A percentile compares a stretch with the other conserved stretches of the same genome.
Conservation (phyloP, 352 stramenopile species). For the Globisporangium abappressorium region DNA sequence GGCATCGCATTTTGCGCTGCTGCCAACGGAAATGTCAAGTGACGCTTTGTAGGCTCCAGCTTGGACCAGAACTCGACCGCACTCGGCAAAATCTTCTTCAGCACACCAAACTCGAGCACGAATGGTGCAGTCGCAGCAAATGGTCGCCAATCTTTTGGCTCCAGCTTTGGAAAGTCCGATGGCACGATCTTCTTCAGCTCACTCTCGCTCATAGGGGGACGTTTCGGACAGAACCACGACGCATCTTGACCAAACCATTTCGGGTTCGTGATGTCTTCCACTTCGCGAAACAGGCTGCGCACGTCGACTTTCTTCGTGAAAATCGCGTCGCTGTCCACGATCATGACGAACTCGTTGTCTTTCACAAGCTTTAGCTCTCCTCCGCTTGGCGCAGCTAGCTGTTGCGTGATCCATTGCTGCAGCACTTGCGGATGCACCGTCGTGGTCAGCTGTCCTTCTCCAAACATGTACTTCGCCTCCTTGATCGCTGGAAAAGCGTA, state of each 20-base stretch:
- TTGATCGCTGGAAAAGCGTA: slow-evolving; percentile 40
- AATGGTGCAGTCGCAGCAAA: slow-evolving; percentile 74
- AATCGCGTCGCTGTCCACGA: slow-evolving; percentile 77
- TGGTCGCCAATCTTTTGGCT: slow-evolving; percentile 63
- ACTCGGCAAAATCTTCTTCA: slow-evolving; percentile 47
- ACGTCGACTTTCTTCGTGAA: slow-evolving; percentile 82
- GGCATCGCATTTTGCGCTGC: slow-evolving; percentile 48
- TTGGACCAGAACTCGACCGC: slow-evolving; percentile 51
- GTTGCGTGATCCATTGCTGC: slow-evolving; percentile 49
- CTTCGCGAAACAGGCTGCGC: slow-evolving; percentile 61
- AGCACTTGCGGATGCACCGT: slow-evolving; percentile 57
- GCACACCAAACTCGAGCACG: slow-evolving; percentile 52
- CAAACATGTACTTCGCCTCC: slow-evolving; percentile 35
- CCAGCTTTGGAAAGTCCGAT: slow-evolving; percentile 32
- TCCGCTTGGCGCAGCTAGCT: slow-evolving; percentile 20
- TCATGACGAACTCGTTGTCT: slow-evolving; percentile 69
- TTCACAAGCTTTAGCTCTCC: slow-evolving; percentile 33
- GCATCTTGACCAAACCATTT: slow-evolving; percentile 70
- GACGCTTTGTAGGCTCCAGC: slow-evolving; percentile 43
- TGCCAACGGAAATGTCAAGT: slow-evolving; percentile 69
- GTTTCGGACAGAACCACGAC: slow-evolving; percentile 72
- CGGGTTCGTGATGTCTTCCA: slow-evolving; percentile 51
- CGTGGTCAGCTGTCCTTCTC: slow-evolving; percentile 58
- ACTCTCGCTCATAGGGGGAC: slow-evolving; percentile 35
- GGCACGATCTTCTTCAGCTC: slow-evolving; percentile 39